Evolutionary conservation across 306 rosid species (phyloP), one percentile per base, ranked within the genome.

Genomic region (Biancaea sappan): DNA sequence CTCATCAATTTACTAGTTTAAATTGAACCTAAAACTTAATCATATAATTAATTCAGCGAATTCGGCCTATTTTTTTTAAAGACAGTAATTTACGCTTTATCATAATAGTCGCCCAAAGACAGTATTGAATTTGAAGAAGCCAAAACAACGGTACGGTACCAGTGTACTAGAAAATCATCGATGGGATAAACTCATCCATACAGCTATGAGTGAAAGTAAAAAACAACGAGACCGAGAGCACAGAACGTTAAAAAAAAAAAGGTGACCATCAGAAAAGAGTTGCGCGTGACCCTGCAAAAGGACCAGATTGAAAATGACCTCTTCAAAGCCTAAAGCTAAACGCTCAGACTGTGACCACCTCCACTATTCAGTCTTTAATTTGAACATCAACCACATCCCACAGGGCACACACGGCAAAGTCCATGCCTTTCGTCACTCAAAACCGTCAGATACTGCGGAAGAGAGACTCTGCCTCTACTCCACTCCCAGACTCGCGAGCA

Each of bases 201-300:
- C 50, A 5, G 62, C 62, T 72, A 50, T 47, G n/a, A 69, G 28
- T 14, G 21, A 57, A 67, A 41, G 28, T 32, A n/a, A 38, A 37
- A 48, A 35, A 2, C 37, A 8, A 34, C 53, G 44, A 34, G 63
- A 64, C 71, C 26, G 34, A 26, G 21, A 71, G 52, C 11, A 11
- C 4, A 70, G 19, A 58, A 38, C 12, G 1, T 0, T 8, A 34
- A 3, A 2, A 6, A 28, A 31, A 28, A 60, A 57, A 51, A 73
- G 62, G 75, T 10, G 69, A 71, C 71, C 64, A 31, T 19, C 40
- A 54, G 69, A 69, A 47, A 82, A 76, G 68, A 72, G 46, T 22
- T 41, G 54, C n/a, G 89, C 86, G 91, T 86, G 91, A 69, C 79
- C 75, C 89, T 76, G 87, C 77, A 71, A 83, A 76, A 77, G 69